Conservation (phyloP, 352 stramenopile genomes). For the Pythium apleroticum region DNA sequence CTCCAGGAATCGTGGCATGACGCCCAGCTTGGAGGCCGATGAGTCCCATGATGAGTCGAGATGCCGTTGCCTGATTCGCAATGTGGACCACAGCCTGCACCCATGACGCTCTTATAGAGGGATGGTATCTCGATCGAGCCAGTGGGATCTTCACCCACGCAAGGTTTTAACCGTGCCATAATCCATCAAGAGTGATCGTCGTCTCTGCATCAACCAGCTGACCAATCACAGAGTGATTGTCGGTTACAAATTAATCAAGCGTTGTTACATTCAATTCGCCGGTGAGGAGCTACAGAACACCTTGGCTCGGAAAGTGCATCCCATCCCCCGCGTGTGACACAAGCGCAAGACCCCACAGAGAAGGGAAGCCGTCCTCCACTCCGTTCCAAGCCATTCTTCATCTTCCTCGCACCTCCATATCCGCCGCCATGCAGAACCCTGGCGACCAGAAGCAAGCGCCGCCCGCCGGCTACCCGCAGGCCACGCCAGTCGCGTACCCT, state of each 20-base stretch:
- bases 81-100: background rate
- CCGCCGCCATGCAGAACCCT: constrained; percentile 7
- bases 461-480: constrained; percentile 6
- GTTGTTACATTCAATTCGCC: background rate
- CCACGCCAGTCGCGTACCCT: constrained; percentile 6
- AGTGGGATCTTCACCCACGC: background rate
- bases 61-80: too few species aligned
- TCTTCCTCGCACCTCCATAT: background rate
- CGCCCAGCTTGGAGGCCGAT: too few species aligned
- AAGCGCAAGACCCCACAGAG: background rate
- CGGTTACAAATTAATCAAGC: background rate
- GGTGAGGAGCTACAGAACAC: background rate
- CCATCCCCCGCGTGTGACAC: background rate
- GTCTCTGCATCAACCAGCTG: background rate
- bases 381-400: background rate
- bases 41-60: too few species aligned
- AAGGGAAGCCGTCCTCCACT: background rate
- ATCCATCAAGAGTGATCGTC: background rate
- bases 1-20: background rate
- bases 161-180: background rate
- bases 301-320: background rate
- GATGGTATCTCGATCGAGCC: background rate
- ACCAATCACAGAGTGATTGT: background rate
- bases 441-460: constrained; percentile 13
- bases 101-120: background rate